phyloP scores from a whole-genome alignment of 2,329 filamentous ascomycete genomes.

The Aspergillus phoenicis region DNA sequence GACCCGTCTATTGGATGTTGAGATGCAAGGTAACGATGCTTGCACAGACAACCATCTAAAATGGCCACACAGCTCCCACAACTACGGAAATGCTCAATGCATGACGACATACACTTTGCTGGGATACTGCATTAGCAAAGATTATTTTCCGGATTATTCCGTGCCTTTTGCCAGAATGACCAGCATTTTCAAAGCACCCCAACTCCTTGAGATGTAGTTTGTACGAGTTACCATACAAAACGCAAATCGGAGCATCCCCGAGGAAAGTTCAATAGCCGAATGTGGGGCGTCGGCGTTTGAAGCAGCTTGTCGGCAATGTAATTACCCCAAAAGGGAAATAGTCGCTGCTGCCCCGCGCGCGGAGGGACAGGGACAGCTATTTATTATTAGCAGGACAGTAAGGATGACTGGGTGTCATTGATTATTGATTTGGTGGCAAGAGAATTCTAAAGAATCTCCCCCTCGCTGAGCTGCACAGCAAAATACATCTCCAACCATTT shows the following conservation, averaged over 20 bases:
- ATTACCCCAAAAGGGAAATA: not conserved
- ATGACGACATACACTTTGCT: not conserved
- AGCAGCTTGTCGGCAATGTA: not conserved
- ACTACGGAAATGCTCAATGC: not conserved
- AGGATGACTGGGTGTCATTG: not conserved
- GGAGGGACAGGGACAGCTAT: not conserved
- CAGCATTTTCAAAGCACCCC: not conserved
- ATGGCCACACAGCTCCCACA: not conserved
- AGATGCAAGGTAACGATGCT: not conserved
- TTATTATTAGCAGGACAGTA: not conserved
- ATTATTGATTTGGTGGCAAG: not conserved
- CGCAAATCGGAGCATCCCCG: not conserved
- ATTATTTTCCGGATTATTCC: not conserved
- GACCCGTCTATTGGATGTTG: not conserved
- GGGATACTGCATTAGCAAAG: not conserved
- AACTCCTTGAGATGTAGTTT: not conserved
- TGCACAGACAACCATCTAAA: not conserved
- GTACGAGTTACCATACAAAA: not conserved
- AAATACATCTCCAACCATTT: not conserved
- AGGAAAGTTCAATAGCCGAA: constrained; percentile 1
- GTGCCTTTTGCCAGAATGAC: not conserved
- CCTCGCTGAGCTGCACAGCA: not conserved
- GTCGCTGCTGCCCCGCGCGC: not conserved
- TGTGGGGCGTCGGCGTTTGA: not conserved
- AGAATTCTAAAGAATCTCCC: not conserved